Evolutionary conservation across 2,329 filamentous ascomycete genomes (phyloP), one percentile per base, ranked within the genome.

Genomic region (Hypoxylon sp.): DNA sequence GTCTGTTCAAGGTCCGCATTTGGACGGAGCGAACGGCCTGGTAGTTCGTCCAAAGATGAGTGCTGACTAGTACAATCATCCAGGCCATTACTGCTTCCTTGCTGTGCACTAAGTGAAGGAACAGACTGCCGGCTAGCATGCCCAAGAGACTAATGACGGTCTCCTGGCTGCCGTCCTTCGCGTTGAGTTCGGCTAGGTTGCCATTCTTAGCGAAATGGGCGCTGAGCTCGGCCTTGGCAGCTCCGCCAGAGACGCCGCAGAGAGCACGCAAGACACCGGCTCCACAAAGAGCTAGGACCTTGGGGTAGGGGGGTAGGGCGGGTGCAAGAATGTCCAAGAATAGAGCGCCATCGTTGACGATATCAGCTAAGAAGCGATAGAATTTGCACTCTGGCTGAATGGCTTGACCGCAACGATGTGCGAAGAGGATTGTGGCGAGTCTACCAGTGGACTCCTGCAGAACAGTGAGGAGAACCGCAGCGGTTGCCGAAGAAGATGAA

Each of bases 151-250:
- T 95, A 61, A 99, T 92, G 19, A 97, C 89, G 0, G 95, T 98
- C 80, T 98, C 96, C 80, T 98, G 96, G 70, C 92, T 96, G 11
- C 94, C 94, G 77, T 98, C 95, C 54, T 77, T 90, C 61, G 95
- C 94, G 80, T 97, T 98, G 61, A 99, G 84, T 78, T 98, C 95
- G 1, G 93, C 95, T 46, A 98, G 81, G 77, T 97, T 98, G 37
- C 93, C 92, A 75, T 89, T 89, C 70, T 85, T 88, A 7, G 95
- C 94, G 82, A 99, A 98, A 79, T 99, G 96, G 9, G 93, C 91
- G 75, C 92, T 96, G 71, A 99, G 81, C 66, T 91, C 94, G 1
- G 95, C 95, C 79, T 98, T 98, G 68, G 92, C 91, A 58, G 93
- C 94, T 11, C 92, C 93, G 0, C 93, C 95, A 0, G 95, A 92